Evolutionary conservation across 2,329 filamentous ascomycete species (phyloP), one percentile per base, ranked within the genome.

Genomic region (Corinectria fuckeliana): DNA sequence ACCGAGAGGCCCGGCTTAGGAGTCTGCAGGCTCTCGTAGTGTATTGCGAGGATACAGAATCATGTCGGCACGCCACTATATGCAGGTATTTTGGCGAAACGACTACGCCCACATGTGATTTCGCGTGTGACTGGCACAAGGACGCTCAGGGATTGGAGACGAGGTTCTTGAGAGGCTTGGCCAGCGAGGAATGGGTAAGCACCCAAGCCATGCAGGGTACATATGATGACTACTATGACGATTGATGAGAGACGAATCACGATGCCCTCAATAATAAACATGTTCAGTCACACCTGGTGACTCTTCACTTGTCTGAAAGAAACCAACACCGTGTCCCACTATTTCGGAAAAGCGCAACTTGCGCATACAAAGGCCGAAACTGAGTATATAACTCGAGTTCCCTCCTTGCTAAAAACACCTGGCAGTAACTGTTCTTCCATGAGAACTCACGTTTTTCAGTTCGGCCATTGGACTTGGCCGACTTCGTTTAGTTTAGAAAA

Each of bases 121-220:
- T 85, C 77, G 91, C 91, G 3, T 93, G 91, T 69, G 91, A 93
- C 73, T 90, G 86, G 78, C 91, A 92, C 72, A 93, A 92, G 75
- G 88, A 93, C 69, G 70, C 81, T 1, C 74, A 78, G 36, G 83
- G 78, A 14, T 74, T 93, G 61, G 83, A 83, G 68, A 81, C 74
- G 67, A 81, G 87, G 54, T 88, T 88, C 69, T 71, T 77, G 62
- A 80, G 73, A 55, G 84, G 85, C 1, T 69, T 89, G 60, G 84
- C 83, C 16, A 85, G 79, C 64, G 84, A 88, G 71, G 85, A 88
- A 69, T 89, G 80, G 78, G 81, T 89, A 50, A 86, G 83, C 68
- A 88, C 87, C 13, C 87, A 89, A 75, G 81, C 83, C 53, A 80
- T 87, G 69, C 78, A 82, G 66, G 85, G 85, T 3, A 75, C 74